phyloP scores from a whole-genome alignment of 331 rosid species.

The Quercus lobata region DNA sequence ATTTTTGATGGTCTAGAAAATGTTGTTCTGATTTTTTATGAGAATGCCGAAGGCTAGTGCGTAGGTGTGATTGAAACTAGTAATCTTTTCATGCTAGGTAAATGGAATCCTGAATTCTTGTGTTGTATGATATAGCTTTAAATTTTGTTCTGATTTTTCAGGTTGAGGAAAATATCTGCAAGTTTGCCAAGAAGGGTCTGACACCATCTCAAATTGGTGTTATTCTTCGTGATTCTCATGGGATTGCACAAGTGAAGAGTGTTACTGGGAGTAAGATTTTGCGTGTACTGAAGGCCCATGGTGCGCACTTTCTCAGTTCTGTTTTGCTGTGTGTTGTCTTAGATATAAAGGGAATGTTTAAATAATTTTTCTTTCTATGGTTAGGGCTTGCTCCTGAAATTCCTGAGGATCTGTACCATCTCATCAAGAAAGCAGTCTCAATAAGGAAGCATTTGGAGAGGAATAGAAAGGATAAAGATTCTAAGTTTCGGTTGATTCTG shows the following conservation, averaged over 20 bases:
- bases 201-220: conserved; percentile 79
- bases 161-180: conserved; percentile 80
- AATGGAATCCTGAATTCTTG: background rate
- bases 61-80: background rate
- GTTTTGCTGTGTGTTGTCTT: background rate
- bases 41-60: background rate
- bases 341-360: background rate
- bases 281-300: conserved; percentile 71
- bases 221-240: conserved; percentile 72
- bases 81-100: background rate
- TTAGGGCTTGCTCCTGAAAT: conserved; percentile 73
- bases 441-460: conserved; percentile 85
- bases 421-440: conserved; percentile 75
- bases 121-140: background rate
- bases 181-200: conserved; percentile 79
- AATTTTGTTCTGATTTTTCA: conserved; percentile 17
- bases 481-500: conserved; percentile 67
- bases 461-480: conserved; percentile 78
- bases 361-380: background rate
- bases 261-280: conserved; percentile 68
- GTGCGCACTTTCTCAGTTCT: conserved; percentile 14
- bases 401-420: conserved; percentile 69
- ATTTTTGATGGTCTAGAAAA: background rate
- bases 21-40: background rate
- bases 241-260: conserved; percentile 68